Percentiles rank a stretch among this genome's conserved stretches.
Evolutionary conservation across 2,329 filamentous ascomycete species (phyloP).

Genomic region (Pseudopyrenochaeta lycopersici): DNA sequence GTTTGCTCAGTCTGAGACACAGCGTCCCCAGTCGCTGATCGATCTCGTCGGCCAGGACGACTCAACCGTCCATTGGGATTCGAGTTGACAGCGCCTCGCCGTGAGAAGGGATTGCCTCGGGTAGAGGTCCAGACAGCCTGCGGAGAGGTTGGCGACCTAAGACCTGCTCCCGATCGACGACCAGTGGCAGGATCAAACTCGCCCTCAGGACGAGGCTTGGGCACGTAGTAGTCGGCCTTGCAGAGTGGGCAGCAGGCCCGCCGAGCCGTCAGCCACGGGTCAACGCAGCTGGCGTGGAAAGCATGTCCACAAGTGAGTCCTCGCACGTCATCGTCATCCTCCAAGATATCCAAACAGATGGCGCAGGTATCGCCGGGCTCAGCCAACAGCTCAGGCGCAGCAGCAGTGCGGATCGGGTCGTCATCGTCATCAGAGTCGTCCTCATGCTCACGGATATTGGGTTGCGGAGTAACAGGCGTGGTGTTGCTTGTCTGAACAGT

Average conservation of each 20-base stretch:
- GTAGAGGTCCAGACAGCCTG: constrained; percentile 43
- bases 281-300: constrained; percentile 94
- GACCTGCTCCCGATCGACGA: constrained; percentile 39
- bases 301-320: constrained; percentile 96
- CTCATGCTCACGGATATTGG: constrained; percentile 35
- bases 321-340: constrained; percentile 94
- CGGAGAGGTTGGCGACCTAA: constrained; percentile 43
- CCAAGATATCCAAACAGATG: constrained; percentile 92
- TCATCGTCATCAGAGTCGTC: constrained; percentile 76
- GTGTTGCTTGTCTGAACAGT: constrained; percentile 34
- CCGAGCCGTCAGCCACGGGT: constrained; percentile 94
- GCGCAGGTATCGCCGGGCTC: constrained; percentile 92
- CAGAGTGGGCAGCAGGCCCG: constrained; percentile 96
- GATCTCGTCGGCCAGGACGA: constrained; percentile 36
- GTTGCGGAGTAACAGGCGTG: constrained; percentile 21
- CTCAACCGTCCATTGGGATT: constrained; percentile 25
- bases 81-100: constrained; percentile 40
- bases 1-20: constrained; percentile 17
- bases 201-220: constrained; percentile 80
- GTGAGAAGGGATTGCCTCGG: constrained; percentile 43
- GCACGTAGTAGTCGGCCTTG: constrained; percentile 97
- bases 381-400: constrained; percentile 81
- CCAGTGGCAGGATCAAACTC: constrained; percentile 45
- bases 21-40: constrained; percentile 16
- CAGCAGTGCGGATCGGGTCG: constrained; percentile 80